Base-by-base conservation (phyloP, 768 basidiomycete species). In the Hygrocybe coccinea region DNA sequence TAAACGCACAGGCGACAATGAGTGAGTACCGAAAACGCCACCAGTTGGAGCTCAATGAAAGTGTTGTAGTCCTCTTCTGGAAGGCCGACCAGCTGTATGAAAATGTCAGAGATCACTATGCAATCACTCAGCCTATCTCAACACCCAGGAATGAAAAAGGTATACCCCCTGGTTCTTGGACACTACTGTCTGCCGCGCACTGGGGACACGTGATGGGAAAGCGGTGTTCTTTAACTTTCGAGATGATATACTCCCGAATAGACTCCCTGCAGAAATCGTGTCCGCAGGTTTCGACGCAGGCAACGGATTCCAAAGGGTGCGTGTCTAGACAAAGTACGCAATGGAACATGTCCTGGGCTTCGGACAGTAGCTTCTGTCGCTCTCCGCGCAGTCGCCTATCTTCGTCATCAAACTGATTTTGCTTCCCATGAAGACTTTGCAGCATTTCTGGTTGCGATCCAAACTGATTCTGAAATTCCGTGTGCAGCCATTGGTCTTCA, bases 141-240 rank as follows among this genome's bases (percentile, higher is more conserved):
- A n/a, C n/a, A n/a, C n/a, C n/a, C n/a, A n/a, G n/a, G n/a, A n/a
- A n/a, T n/a, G 15, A n/a, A 12, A 19, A 15, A 19, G 14, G 34
- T 17, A 15, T 14, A 55, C 54, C 21, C 37, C 29, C 47, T 17
- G 54, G 54, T 9, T 59, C 58, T n/a, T n/a, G n/a, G n/a, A n/a
- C n/a, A n/a, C 49, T 51, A 5, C 44, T 46, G 33, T 49, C 29
- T 29, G 65, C 62, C n/a, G 63, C 65, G 56, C 83, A 84, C 14
- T 72, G 55, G 0, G 81, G 81, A 64, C 81, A 83, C 3, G 75
- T 52, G 45, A 84, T 72, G 1, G 81, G 81, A 49, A 74, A 81
- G 7, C 73, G 73, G 45, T 70, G 74, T 21, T 79, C 77, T 3
- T 71, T 67, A 5, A 83, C 65, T 65, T 73, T 74, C 5, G 68